Conservation (phyloP, 345 rosid genomes). For the Boechera retrofracta region DNA sequence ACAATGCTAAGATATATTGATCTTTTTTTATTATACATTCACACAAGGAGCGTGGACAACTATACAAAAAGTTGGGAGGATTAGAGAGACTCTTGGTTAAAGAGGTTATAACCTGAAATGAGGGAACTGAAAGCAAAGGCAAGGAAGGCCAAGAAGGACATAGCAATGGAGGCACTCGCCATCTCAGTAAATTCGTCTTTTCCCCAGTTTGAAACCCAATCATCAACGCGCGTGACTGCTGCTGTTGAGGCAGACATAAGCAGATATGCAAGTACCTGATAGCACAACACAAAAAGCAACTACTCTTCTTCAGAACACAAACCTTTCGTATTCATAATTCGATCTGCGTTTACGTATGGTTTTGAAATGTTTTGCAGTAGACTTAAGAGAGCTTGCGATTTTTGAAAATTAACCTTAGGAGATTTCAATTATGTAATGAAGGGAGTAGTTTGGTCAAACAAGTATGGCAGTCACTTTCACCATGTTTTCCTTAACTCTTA, state of each 20-base stretch:
- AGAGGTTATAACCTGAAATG: slow-evolving; percentile 75
- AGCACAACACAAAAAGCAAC: not conserved
- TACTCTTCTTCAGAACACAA: not conserved
- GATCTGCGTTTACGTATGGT: not conserved
- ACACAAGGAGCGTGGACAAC: slow-evolving; percentile 37
- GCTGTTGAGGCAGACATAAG: slow-evolving; percentile 88
- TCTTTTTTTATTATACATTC: slow-evolving; percentile 24
- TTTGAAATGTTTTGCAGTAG: not conserved
- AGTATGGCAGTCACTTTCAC: slow-evolving; percentile 2
- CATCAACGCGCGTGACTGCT: slow-evolving; percentile 85
- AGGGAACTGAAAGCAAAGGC: slow-evolving; percentile 82
- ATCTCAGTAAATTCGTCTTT: slow-evolving; percentile 89
- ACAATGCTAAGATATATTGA: slow-evolving; percentile 27
- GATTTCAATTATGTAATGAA: not conserved
- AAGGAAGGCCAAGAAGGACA: slow-evolving; percentile 81
- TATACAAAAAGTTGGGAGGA: slow-evolving; percentile 30
- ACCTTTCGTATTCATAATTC: not conserved
- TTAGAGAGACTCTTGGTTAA: slow-evolving; percentile 52
- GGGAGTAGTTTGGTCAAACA: slow-evolving; percentile 3
- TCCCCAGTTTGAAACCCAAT: slow-evolving; percentile 98
- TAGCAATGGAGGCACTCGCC: slow-evolving; percentile 93
- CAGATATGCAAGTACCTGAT: slow-evolving; percentile 85
- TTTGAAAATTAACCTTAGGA: not conserved
- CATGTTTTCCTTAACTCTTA: not conserved
- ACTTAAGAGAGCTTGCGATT: slow-evolving; percentile 5